A percentile compares a stretch with the other conserved stretches of the same genome.
Evolutionary conservation across 345 rosid genomes (phyloP).

Genomic region (Diplotaxis tenuifolia): DNA sequence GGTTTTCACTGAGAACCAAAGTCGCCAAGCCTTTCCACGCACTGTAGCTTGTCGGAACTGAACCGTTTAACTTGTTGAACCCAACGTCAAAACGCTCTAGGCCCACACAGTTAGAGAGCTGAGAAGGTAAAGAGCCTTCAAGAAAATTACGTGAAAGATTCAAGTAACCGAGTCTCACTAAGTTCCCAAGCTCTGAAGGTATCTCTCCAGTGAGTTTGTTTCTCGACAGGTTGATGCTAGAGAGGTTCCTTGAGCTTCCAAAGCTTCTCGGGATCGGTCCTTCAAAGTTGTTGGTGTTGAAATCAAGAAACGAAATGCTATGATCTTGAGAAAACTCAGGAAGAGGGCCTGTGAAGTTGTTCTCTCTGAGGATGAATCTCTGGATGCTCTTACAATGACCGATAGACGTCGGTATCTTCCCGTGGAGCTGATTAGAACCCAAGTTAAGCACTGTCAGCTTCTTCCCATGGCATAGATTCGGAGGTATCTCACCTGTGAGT

Average conservation of each 20-base stretch:
- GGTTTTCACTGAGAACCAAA: slow-evolving; percentile 57
- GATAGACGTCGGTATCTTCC: slow-evolving; percentile 54
- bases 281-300: not conserved
- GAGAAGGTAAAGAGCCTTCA: slow-evolving; percentile 59
- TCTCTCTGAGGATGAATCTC: slow-evolving; percentile 63
- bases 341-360: slow-evolving; percentile 50
- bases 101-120: slow-evolving; percentile 49
- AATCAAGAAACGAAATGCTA: slow-evolving; percentile 30
- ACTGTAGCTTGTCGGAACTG: slow-evolving; percentile 46
- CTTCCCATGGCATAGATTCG: slow-evolving; percentile 61
- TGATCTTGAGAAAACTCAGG: slow-evolving; percentile 56
- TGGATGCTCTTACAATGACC: slow-evolving; percentile 55
- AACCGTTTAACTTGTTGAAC: slow-evolving; percentile 61
- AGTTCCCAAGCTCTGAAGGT: slow-evolving; percentile 60
- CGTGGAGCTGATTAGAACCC: slow-evolving; percentile 59
- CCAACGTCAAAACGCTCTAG: slow-evolving; percentile 55
- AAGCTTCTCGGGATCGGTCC: slow-evolving; percentile 32
- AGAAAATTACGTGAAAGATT: slow-evolving; percentile 61
- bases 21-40: slow-evolving; percentile 52
- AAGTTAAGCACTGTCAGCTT: slow-evolving; percentile 48
- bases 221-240: slow-evolving; percentile 52
- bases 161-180: slow-evolving; percentile 41
- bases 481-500: slow-evolving; percentile 66
- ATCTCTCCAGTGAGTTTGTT: slow-evolving; percentile 58
- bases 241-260: slow-evolving; percentile 48